Evolutionary conservation across 116 monocot species (phyloP).

Genomic region (Posidonia oceanica): DNA sequence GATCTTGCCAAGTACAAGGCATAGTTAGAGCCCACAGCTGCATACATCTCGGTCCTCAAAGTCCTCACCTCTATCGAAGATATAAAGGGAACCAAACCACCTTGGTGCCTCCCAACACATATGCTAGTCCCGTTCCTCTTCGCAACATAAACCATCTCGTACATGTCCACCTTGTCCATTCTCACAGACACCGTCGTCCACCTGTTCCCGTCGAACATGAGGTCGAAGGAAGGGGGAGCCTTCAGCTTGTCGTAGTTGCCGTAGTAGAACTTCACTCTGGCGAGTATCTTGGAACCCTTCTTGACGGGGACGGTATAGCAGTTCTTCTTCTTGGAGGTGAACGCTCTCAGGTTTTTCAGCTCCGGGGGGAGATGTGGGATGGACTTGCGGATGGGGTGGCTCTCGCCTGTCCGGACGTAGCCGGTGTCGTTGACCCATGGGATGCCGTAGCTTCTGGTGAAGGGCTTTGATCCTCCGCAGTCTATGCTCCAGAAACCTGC

Average conservation of each 20-base stretch:
- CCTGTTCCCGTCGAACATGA: not conserved
- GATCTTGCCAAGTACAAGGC: conserved; percentile 6
- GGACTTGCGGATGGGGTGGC: not conserved
- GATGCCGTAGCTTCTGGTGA: not conserved
- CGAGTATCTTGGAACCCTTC: conserved; percentile 3
- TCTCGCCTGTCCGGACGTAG: not conserved
- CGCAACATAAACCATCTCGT: not conserved
- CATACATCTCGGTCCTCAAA: conserved; percentile 15
- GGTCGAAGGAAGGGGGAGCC: not conserved
- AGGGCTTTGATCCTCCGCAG: conserved; percentile 3
- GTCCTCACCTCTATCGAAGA: conserved; percentile 29
- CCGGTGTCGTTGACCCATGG: conserved; percentile 1
- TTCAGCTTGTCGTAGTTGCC: conserved; percentile 13
- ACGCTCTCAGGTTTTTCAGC: conserved; percentile 9
- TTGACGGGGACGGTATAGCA: conserved; percentile 5
- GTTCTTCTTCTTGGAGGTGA: conserved; percentile 11
- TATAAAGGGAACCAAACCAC: conserved; percentile 16
- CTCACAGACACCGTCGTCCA: not conserved
- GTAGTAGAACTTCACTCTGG: conserved; percentile 28
- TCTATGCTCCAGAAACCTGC: conserved; percentile 10
- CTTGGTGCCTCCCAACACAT: conserved; percentile 1
- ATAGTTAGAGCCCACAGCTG: not conserved
- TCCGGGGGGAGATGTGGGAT: not conserved
- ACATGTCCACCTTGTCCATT: not conserved
- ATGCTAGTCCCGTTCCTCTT: not conserved